Evolutionary conservation across 1,284 basidiomycete genomes (phyloP), one percentile per base, ranked within the genome.

Genomic region (Gyrodon tennesseensis): DNA sequence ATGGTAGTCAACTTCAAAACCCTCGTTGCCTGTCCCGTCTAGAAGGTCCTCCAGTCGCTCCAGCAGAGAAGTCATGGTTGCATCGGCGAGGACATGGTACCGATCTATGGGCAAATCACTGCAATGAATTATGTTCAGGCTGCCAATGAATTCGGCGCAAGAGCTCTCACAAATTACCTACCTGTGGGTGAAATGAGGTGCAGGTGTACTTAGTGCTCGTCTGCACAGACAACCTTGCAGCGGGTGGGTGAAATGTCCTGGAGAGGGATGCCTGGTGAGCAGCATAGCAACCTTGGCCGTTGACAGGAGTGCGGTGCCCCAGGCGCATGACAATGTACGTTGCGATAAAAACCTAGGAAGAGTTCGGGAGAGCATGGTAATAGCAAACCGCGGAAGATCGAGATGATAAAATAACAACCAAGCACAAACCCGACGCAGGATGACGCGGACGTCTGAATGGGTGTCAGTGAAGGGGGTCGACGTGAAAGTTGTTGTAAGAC

Each of bases 1-100:
- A 73, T 90, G 89, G 77, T 98, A 98, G 77, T 98, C 96, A 21
- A 98, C 91, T 75, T 99, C 96, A 76, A 89, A 92, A 6, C 81
- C 79, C 3, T 86, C 73, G 65, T 85, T 79, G 15, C 78, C 82
- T 56, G 79, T 70, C 64, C 75, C 82, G 69, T 98, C 96, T 44
- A 96, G 76, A 19, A 96, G 71, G 12, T 80, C 78, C 75, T 98
- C 96, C 43, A 98, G 79, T 7, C 83, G 84, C 67, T 94, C 93
- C 29, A 94, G 84, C 37, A 98, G 76, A 16, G 75, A 79, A 66
- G 93, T 90, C 92, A 99, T 95, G 43, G 92, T 88, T 56, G 80
- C 76, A 67, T 98, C 93, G 1, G 96, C 87, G 41, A 93, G 78
- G 52, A 79, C 76, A 73, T 97, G 89, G 76, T 98, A 99, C 67